Evolutionary conservation across 2,329 filamentous ascomycete genomes (phyloP), one percentile per base, ranked within the genome.

Genomic region (Aspergillus fumigatus): DNA sequence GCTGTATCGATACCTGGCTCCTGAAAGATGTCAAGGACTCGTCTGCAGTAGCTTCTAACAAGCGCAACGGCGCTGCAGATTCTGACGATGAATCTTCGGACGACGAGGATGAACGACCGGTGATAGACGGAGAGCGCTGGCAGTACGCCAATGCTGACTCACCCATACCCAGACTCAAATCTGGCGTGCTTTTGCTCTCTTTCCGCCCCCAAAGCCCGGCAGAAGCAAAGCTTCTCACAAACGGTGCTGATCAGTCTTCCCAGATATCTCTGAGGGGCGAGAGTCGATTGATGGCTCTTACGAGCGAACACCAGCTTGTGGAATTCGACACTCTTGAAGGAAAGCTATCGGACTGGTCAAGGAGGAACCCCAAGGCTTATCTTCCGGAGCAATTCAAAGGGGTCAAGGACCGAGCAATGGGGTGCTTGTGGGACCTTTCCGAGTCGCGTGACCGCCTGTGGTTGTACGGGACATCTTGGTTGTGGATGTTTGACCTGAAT

Each of bases 401-500:
- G 61, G 83, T 92, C 25, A 84, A 88, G 58, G 92, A 96, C 70
- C 81, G 90, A 45, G 88, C 88, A 53, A 93, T 93, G 78, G 92
- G 92, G 3, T 86, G 87, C 26, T 73, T 96, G 41, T 97, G 93
- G 92, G 89, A 95, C 68, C 79, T 88, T 1, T 78, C 79, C 27
- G 69, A 70, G 27, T 62, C 64, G 7, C 75, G 76, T n/a, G 78
- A 85, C 49, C 84, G 93, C 14, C 75, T 93, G 7, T 97, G 93
- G 91, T 76, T 97, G 21, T 97, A 96, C 67, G 92, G 93, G 6
- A 84, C 85, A 43, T 87, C 84, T 1, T 97, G 92, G 82, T 74
- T 99, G 25, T 92, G 90, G 77, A 97, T 97, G 92, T 84, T 99
- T 58, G 92, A 97, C 71, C 77, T 96, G 29, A 83, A 84, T 21